Conservation (phyloP, 768 basidiomycete genomes). For the Amanita rimosa region DNA sequence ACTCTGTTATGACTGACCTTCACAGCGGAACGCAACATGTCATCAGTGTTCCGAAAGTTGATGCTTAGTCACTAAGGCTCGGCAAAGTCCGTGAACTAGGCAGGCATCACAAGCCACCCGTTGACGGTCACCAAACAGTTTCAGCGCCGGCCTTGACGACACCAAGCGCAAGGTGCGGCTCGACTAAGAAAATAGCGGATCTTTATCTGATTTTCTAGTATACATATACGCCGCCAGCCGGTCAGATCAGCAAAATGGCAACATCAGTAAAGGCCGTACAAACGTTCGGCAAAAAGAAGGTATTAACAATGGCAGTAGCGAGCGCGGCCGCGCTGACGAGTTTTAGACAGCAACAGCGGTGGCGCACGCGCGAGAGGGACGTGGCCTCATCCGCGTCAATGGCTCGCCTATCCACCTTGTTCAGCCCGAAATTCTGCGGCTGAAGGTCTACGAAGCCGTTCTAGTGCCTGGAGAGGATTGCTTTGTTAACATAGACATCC, state of each 20-base stretch:
- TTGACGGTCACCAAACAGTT: constrained; percentile 16
- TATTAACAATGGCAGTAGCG: constrained; percentile 20
- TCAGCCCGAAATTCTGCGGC: constrained; percentile 89
- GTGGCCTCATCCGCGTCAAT: constrained; percentile 93
- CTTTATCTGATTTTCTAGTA: background rate
- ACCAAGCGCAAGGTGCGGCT: constrained; percentile 31
- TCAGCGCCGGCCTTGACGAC: constrained; percentile 31
- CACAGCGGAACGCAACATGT: constrained; percentile 6
- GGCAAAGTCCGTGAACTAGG: constrained; percentile 25
- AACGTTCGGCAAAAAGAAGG: constrained; percentile 99
- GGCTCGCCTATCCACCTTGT: constrained; percentile 94
- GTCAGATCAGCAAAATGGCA: constrained; percentile 44
- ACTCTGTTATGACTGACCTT: background rate
- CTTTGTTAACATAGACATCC: constrained; percentile 84
- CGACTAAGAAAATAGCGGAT: background rate
- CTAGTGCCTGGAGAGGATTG: constrained; percentile 88
- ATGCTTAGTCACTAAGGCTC: constrained; percentile 24
- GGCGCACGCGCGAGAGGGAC: constrained; percentile 92
- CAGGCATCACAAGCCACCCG: constrained; percentile 31
- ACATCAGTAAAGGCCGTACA: constrained; percentile 85
- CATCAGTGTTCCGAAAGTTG: background rate
- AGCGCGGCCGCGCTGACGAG: constrained; percentile 5
- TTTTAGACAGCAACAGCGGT: constrained; percentile 92
- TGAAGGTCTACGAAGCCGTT: constrained; percentile 97
- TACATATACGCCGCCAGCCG: constrained; percentile 14